Percentiles rank a stretch among this genome's conserved stretches.
Conservation (phyloP, 148 eudicot genomes). For the Selenicereus undatus region DNA sequence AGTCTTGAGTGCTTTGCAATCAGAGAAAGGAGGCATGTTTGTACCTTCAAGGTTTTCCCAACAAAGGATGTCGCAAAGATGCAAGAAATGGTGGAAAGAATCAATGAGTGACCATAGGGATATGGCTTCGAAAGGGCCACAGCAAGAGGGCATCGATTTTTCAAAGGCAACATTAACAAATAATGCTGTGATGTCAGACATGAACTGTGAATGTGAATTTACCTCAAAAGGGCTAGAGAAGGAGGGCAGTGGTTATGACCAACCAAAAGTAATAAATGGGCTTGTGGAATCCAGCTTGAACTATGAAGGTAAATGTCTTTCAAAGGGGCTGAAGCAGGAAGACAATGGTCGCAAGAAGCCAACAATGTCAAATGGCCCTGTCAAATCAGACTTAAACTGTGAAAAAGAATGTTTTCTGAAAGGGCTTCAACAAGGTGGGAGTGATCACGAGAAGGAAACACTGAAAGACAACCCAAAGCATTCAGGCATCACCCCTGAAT, state of each 20-base stretch:
- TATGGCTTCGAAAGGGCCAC: background rate
- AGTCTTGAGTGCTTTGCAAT: background rate
- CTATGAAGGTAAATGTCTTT: background rate
- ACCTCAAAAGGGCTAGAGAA: too few relatives aligned
- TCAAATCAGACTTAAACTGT: background rate
- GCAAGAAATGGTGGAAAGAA: conserved; percentile 15
- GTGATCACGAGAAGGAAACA: background rate
- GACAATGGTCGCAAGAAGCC: background rate
- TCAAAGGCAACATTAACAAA: too few relatives aligned
- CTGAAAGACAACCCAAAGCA: background rate
- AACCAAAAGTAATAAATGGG: too few relatives aligned
- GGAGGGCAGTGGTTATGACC: background rate
- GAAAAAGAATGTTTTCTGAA: background rate
- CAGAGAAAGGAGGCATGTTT: conserved; percentile 13
- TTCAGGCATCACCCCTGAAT: background rate
- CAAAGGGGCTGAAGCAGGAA: background rate
- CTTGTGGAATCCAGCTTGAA: background rate
- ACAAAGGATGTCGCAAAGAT: background rate
- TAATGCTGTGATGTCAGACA: too few relatives aligned
- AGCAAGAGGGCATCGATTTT: background rate
- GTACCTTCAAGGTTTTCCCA: conserved; percentile 6
- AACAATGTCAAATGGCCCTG: background rate
- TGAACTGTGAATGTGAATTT: too few relatives aligned
- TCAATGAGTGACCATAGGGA: background rate
- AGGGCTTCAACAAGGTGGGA: background rate